Evolutionary conservation across 2,329 filamentous ascomycete species (phyloP).

Genomic region (Cyclaneusma minus): DNA sequence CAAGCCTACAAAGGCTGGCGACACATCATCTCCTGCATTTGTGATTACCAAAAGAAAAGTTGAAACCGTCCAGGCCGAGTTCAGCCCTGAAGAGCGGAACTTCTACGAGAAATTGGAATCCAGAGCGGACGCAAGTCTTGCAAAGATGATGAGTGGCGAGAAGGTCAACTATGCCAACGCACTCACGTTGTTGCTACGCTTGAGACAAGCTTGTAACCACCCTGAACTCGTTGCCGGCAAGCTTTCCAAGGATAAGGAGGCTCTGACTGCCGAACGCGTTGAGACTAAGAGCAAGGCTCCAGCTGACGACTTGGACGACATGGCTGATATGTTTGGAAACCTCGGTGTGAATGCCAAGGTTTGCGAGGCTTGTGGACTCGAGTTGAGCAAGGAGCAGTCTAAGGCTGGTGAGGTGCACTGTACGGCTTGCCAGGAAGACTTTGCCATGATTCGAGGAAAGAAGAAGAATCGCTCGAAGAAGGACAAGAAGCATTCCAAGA

Average conservation of each 20-base stretch:
- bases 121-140: constrained; percentile 72
- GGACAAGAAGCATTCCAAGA: constrained; percentile 18
- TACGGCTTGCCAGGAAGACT: constrained; percentile 57
- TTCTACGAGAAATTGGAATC: constrained; percentile 79
- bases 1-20: constrained; percentile 32
- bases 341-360: constrained; percentile 36
- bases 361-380: constrained; percentile 18
- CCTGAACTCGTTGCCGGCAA: constrained; percentile 76
- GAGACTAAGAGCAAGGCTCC: constrained; percentile 27
- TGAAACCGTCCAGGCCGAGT: constrained; percentile 60
- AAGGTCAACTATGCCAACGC: constrained; percentile 86
- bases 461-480: constrained; percentile 25
- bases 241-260: constrained; percentile 76
- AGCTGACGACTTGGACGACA: constrained; percentile 57
- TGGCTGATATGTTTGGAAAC: constrained; percentile 75
- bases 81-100: constrained; percentile 62
- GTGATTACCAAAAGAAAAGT: constrained; percentile 87
- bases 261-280: constrained; percentile 45
- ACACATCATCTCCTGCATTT: constrained; percentile 49
- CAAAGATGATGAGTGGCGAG: constrained; percentile 71
- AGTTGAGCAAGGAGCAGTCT: constrained; percentile 14
- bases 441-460: constrained; percentile 42
- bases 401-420: constrained; percentile 42
- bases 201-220: constrained; percentile 91
- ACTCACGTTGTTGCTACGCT: constrained; percentile 74